Evolutionary conservation across 2,329 filamentous ascomycete genomes (phyloP), one percentile per base, ranked within the genome.

Genomic region (Lecanosticta acicola): DNA sequence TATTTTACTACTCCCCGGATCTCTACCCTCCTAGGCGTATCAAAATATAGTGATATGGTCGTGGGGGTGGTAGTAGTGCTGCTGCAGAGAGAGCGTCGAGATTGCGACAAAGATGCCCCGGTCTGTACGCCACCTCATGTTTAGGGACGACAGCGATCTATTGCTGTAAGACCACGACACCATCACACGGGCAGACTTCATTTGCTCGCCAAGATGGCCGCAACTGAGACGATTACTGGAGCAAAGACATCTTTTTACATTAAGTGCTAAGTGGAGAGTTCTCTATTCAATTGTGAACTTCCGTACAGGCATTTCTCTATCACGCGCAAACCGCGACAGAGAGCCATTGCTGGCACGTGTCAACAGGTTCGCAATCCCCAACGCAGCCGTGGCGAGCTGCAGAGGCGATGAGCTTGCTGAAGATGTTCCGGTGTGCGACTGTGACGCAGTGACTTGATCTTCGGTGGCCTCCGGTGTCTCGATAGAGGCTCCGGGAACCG

Each of bases 351-450:
- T 42, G 18, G 44, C 38, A 33, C 50, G 40, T 26, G 46, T 53
- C 21, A 53, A 36, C 11, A 53, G 34, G 18, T 39, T 26, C 4
- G 46, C 46, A 16, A 53, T 45, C 2, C 41, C 39, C n/a, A 53
- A 29, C 16, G 50, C 50, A 11, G 46, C 37, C 8, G 18, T 32
- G n/a, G 32, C 46, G 13, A 51, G 46, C 26, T 45, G 14, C n/a
- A n/a, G n/a, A n/a, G n/a, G n/a, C n/a, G 18, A 32, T 32, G 13
- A 19, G 17, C 36, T n/a, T n/a, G n/a, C n/a, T n/a, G n/a, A n/a
- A n/a, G n/a, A n/a, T n/a, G n/a, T 7, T 35, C 33, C 16, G 33
- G 7, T 14, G 7, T 35, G 7, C 33, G 24, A 29, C 5, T 29
- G 24, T 5, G 24, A 29, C 24, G 7, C 24, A 29, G 24, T 29